Base-by-base conservation (phyloP, 306 rosid species). In the Cicer bijugum region DNA sequence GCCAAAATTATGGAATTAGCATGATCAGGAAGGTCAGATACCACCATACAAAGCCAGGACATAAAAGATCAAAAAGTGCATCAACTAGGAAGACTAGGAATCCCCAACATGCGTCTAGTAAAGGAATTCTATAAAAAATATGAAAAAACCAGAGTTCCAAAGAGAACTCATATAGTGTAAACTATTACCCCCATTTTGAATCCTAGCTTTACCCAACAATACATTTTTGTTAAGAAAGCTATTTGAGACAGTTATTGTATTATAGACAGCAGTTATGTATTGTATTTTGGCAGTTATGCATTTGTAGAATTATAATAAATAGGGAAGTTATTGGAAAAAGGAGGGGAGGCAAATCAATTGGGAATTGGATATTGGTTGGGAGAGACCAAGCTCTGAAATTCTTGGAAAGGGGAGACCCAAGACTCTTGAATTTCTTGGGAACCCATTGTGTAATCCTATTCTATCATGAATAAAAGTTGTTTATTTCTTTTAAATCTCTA, bases 21-120 rank as follows among this genome's bases (percentile, higher is more conserved):
- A 61, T 8, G 69, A 63, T 44, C 40, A n/a, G 39, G 57, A 70
- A 14, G 75, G 75, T 6, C 44, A 50, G n/a, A 58, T 67, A 67
- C 55, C 76, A 72, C 72, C 43, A 67, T 19, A 77, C 5, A 12
- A 50, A 33, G 14, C 11, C 59, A 52, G 19, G 38, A 14, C 23
- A 53, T 16, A 62, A 69, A 76, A 76, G 43, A 47, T 57, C 38
- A 40, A 46, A 46, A 43, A 20, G 46, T 39, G 11, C 23, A 48
- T 53, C 57, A 58, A 59, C 42, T 47, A 82, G 67, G 74, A 68
- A 67, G 63, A 70, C 53, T 61, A 47, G 9, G 48, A 56, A 67
- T 66, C 62, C 67, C 61, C 62, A 12, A 4, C 7, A 9, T 19
- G 65, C 47, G 47, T 52, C 19, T 14, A 40, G 12, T 16, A 40